phyloP scores from a whole-genome alignment of 2,329 filamentous ascomycete genomes.

The Cercospora janseana region DNA sequence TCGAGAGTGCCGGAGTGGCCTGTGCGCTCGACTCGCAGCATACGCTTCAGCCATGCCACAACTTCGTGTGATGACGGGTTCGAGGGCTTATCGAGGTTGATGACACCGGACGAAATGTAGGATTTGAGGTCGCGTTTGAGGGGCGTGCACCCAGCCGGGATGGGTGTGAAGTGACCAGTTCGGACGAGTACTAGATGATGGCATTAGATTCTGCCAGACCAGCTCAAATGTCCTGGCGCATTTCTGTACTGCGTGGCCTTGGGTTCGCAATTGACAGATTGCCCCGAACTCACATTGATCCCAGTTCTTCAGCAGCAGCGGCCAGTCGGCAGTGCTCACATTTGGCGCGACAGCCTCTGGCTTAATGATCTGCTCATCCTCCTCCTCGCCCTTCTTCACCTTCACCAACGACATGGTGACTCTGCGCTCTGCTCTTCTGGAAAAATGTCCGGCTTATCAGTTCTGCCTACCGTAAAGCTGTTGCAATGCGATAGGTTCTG shows the following conservation, averaged over 20 bases:
- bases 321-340: constrained; percentile 86
- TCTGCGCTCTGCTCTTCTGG: constrained; percentile 3
- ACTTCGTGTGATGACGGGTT: constrained; percentile 99
- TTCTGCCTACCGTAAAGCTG: constrained; percentile 18
- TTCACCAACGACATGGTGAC: constrained; percentile 45
- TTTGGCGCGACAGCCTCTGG: constrained; percentile 76
- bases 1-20: constrained; percentile 98
- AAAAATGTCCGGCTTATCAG: constrained; percentile 21
- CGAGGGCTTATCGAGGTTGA: constrained; percentile 96
- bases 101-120: constrained; percentile 95
- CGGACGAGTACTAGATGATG: constrained; percentile 71
- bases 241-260: not conserved
- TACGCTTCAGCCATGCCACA: constrained; percentile 98
- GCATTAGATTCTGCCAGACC: constrained; percentile 29
- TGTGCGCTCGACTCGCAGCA: constrained; percentile 91
- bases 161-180: constrained; percentile 95
- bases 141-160: constrained; percentile 86
- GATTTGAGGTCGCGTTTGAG: constrained; percentile 93
- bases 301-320: constrained; percentile 93
- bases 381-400: constrained; percentile 37
- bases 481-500: constrained; percentile 20
- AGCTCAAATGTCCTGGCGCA: not conserved
- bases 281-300: constrained; percentile 57
- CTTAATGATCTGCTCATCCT: constrained; percentile 68
- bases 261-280: not conserved